Evolutionary conservation across 352 stramenopile species (phyloP).

Genomic region (Halophytophthora batemanensis): DNA sequence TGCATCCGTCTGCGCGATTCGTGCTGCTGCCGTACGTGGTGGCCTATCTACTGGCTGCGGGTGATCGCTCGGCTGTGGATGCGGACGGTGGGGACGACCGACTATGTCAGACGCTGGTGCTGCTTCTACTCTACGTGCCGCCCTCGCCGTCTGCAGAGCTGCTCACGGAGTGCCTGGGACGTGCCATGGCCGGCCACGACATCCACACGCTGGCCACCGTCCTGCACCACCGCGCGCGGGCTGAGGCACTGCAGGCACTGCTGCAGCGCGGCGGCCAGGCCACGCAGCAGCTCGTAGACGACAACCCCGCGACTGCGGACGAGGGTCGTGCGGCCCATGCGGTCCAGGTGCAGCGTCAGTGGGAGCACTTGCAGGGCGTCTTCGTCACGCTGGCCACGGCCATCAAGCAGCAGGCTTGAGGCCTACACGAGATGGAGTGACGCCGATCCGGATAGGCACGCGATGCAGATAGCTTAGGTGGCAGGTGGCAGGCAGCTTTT

Average conservation of each 20-base stretch:
- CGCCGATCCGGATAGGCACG: too few species aligned
- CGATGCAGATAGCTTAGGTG: too few species aligned
- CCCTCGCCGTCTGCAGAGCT: constrained; percentile 61
- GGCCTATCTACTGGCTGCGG: constrained; percentile 50
- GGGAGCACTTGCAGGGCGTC: constrained; percentile 57
- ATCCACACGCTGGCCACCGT: constrained; percentile 58
- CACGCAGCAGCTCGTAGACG: constrained; percentile 43
- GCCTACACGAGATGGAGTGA: too few species aligned
- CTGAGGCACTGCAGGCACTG: constrained; percentile 69
- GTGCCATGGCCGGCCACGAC: constrained; percentile 54
- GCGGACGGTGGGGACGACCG: constrained; percentile 51
- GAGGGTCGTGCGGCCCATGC: constrained; percentile 21
- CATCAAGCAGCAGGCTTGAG: constrained; percentile 68
- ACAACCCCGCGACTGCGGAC: background rate
- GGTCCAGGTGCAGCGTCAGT: constrained; percentile 47
- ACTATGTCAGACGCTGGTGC: constrained; percentile 76
- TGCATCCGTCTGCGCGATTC: constrained; percentile 80
- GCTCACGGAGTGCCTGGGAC: constrained; percentile 60
- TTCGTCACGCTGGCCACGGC: constrained; percentile 76
- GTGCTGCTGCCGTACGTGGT: constrained; percentile 69
- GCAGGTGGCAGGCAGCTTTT: too few species aligned
- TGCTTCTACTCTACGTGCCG: constrained; percentile 79
- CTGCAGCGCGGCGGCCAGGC: constrained; percentile 63
- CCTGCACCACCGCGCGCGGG: constrained; percentile 71
- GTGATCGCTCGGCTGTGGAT: constrained; percentile 22